phyloP scores from a whole-genome alignment of 192 early-diverging fungal species.

The Coemansia sp. region DNA sequence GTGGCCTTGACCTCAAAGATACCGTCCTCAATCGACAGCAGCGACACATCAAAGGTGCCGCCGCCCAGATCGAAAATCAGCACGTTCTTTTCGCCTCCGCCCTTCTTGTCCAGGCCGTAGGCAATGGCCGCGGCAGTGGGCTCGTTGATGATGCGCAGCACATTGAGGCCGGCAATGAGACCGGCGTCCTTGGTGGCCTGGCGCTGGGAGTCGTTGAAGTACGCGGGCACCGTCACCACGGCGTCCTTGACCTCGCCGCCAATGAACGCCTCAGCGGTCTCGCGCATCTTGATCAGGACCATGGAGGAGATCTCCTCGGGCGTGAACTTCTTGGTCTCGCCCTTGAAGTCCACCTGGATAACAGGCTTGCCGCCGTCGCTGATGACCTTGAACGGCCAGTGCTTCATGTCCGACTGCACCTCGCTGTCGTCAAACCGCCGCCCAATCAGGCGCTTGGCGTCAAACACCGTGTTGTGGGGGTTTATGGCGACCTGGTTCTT shows the following conservation, averaged over 20 bases:
- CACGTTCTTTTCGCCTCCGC: constrained; percentile 82
- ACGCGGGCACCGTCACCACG: constrained; percentile 96
- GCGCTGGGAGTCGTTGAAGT: constrained; percentile 99
- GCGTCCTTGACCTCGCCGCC: constrained; percentile 81
- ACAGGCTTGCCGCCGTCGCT: constrained; percentile 83
- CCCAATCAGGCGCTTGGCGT: constrained; percentile 98
- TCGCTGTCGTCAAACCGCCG: constrained; percentile 87
- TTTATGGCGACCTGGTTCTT: constrained; percentile 99
- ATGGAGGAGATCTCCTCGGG: constrained; percentile 97
- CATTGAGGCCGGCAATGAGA: constrained; percentile 93
- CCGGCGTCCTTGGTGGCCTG: constrained; percentile 99
- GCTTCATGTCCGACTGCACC: constrained; percentile 99
- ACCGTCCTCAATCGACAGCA: constrained; percentile 95
- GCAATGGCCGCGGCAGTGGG: constrained; percentile 99
- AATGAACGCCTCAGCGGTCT: constrained; percentile 92
- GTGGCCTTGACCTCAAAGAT: constrained; percentile 99
- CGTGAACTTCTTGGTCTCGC: constrained; percentile 94
- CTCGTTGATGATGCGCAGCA: constrained; percentile 99
- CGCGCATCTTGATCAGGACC: constrained; percentile 98
- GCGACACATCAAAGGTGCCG: constrained; percentile 97
- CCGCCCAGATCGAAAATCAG: constrained; percentile 98
- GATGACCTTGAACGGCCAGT: constrained; percentile 97
- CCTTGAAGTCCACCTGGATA: constrained; percentile 93
- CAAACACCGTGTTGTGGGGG: constrained; percentile 97
- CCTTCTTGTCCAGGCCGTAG: constrained; percentile 98